Evolutionary conservation across 2,329 filamentous ascomycete genomes (phyloP), one percentile per base, ranked within the genome.

Genomic region (Chrysosporium keratinophilum): DNA sequence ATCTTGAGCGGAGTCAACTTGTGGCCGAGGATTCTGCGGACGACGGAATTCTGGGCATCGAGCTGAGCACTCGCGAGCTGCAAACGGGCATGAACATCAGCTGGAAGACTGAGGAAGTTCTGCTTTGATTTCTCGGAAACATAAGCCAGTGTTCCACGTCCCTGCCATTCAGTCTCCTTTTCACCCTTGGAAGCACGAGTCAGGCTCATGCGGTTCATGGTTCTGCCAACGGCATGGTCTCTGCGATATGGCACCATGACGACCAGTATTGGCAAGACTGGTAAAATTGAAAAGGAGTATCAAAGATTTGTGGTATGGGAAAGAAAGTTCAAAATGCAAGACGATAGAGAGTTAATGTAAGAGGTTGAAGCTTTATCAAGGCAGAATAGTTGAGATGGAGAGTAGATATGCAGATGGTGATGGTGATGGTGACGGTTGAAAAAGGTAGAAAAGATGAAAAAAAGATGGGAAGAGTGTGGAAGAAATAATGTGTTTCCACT

Each of bases 11-110:
- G 45, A n/a, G 23, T 33, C 39, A 43, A 23, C 10, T 35, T 52
- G 1, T 31, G 40, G 7, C 14, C 17, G 6, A 51, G 15, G 11
- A 41, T 10, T 20, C 28, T n/a, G 2, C 31, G 34, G 33, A 33
- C 49, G 28, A 54, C 5, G 17, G 45, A 45, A 20, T 58, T 51
- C 31, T 57, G 43, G 15, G 53, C 44, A 7, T 44, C 20, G 6
- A 61, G 47, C 41, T 59, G 58, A 14, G 44, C 48, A 44, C 46
- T 55, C 2, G 59, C 59, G 34, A 35, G 35, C 40, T 37, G 50
- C 19, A 61, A 48, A 34, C 58, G 47, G 10, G 46, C 20, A 50
- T 61, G 58, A 11, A 40, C 33, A 20, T 61, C 56, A 7, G 23
- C 20, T n/a, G 59, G 53, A 20, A 61, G 52, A 19, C 37, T 51